These are phyloP conservation scores for Aspergillus flavus DNA, from an alignment of 2,329 filamentous ascomycete species.

Conservation along the genomic window DNA sequence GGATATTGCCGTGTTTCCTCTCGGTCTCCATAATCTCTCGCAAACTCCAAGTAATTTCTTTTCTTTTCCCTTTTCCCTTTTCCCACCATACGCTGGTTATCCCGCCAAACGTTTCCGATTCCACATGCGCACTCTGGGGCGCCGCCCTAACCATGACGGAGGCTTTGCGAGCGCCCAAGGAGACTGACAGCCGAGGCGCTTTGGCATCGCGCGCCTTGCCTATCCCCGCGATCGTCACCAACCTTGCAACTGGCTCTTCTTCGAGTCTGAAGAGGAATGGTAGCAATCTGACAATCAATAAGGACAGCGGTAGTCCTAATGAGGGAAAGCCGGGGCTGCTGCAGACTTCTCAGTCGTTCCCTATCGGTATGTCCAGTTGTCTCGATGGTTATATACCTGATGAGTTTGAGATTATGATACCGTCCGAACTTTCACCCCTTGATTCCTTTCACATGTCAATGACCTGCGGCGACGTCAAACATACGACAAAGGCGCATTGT, in stretches of 20 bases:
- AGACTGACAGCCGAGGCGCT: slow-evolving; percentile 22
- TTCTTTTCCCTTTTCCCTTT: slow-evolving; percentile 5
- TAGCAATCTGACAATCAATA: slow-evolving; percentile 12
- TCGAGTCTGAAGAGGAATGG: slow-evolving; percentile 13
- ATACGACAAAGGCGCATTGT: neutral
- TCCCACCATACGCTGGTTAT: neutral
- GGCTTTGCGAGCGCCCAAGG: slow-evolving; percentile 31
- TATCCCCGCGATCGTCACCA: slow-evolving; percentile 30
- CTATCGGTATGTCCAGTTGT: slow-evolving; percentile 29
- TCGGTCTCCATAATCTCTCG: neutral
- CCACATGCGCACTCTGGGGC: slow-evolving; percentile 27
- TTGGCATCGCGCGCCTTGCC: slow-evolving; percentile 28
- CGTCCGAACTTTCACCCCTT: neutral
- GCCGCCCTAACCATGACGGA: slow-evolving; percentile 32
- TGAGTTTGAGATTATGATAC: neutral
- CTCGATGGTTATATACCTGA: slow-evolving; percentile 11
- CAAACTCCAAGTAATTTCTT: neutral
- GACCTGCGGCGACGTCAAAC: neutral
- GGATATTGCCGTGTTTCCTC: slow-evolving; percentile 11
- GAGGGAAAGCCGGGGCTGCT: slow-evolving; percentile 16
- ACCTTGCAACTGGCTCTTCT: slow-evolving; percentile 22
- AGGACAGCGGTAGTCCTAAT: slow-evolving; percentile 16
- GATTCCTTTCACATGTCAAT: slow-evolving; percentile 1
- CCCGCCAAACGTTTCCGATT: slow-evolving; percentile 1
- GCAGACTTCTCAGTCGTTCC: slow-evolving; percentile 25